Evolutionary conservation across 208 protist species (phyloP), one percentile per base, ranked within the genome.

Genomic region (Trypanosomatidae sp.): DNA sequence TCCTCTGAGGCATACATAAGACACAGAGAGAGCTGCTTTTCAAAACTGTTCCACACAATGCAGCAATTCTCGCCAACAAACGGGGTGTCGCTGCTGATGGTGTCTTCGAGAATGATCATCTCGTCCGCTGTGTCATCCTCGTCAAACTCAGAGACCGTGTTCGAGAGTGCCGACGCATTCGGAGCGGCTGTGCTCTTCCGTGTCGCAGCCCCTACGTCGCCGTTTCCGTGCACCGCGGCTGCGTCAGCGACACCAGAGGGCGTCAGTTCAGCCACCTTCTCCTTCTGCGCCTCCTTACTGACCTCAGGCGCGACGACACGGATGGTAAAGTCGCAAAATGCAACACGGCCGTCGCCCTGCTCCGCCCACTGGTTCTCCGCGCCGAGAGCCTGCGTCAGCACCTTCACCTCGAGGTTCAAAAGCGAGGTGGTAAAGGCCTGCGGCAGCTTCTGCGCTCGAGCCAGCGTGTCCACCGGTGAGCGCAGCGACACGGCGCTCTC

Each of bases 11-110:
- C 77, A 66, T 89, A 94, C 90, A 92, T 92, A 68, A 94, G 85
- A 64, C 90, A 94, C 8, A 94, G 64, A 17, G 87, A 92, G 53
- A 90, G 83, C 72, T 89, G 81, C 69, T 91, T 81, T 13, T 91
- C 87, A 30, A 92, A 84, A 64, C 87, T 92, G 73, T 94, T 94
- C 88, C 90, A 94, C n/a, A 94, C 90, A 69, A 94, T 94, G 58
- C 87, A 94, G 72, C 87, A 90, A 76, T 94, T 94, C 75, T 94
- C 87, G 19, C 87, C 90, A 25, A 94, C 87, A 82, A 94, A 92
- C 0, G 88, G 86, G 19, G 90, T 94, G 58, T 94, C 90, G 64
- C 62, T 85, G 70, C 76, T 88, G 60, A 94, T 92, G 46, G 75
- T 91, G 69, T 94, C 90, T 50, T 91, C 87, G 0, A 94, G 62